Evolutionary conservation across 2,329 filamentous ascomycete genomes (phyloP).

Genomic region (Zasmidium angulare): DNA sequence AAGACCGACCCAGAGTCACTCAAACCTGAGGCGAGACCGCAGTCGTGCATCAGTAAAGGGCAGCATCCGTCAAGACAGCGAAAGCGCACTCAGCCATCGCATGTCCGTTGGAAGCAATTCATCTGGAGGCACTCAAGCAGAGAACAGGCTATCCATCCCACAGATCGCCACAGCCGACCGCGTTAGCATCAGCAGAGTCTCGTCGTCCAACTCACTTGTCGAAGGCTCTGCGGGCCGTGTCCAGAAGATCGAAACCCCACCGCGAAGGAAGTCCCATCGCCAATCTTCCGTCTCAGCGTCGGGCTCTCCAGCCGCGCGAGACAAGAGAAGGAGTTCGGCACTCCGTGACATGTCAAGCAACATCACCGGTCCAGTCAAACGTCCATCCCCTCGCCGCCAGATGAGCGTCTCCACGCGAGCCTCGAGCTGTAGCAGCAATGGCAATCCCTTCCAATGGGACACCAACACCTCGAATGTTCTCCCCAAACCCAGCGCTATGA

Average conservation of each 20-base stretch:
- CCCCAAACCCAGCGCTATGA: constrained; percentile 44
- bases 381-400: constrained; percentile 35
- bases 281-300: constrained; percentile 36
- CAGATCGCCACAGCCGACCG: constrained; percentile 38
- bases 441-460: constrained; percentile 50
- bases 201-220: constrained; percentile 30
- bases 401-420: constrained; percentile 40
- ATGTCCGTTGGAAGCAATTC: constrained; percentile 23
- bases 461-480: constrained; percentile 31
- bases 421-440: constrained; percentile 43
- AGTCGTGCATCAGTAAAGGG: constrained; percentile 26
- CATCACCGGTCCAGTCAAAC: constrained; percentile 1
- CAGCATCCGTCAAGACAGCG: constrained; percentile 28
- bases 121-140: constrained; percentile 22
- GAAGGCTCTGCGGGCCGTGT: constrained; percentile 24
- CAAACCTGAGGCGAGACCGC: constrained; percentile 27
- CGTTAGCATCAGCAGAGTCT: constrained; percentile 36
- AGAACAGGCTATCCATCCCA: constrained; percentile 32
- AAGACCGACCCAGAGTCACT: constrained; percentile 21
- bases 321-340: constrained; percentile 24
- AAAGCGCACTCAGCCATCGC: constrained; percentile 22
- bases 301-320: constrained; percentile 42
- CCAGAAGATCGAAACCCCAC: constrained; percentile 37
- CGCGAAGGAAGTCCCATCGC: constrained; percentile 16
- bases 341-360: constrained; percentile 34